A percentile compares a stretch with the other conserved stretches of the same genome.
phyloP scores from a whole-genome alignment of 2,329 filamentous ascomycete genomes.

The Pyrenophora seminiperda region DNA sequence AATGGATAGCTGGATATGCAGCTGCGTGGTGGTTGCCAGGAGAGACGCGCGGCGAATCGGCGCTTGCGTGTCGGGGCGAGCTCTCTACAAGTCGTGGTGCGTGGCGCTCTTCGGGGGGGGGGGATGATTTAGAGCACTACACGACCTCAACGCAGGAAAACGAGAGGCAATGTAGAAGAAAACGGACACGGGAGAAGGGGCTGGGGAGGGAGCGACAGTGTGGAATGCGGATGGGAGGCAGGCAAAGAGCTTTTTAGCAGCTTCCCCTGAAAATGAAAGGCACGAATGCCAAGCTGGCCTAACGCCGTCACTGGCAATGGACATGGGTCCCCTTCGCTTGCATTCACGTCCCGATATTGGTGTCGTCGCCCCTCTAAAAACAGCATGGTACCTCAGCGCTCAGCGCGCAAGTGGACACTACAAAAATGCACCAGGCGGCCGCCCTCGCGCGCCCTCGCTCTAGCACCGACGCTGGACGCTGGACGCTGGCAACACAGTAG shows the following conservation, averaged over 20 bases:
- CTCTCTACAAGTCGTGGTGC: constrained; percentile 11
- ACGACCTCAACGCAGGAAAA: constrained; percentile 31
- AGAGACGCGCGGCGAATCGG: constrained; percentile 42
- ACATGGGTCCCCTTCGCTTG: constrained; percentile 35
- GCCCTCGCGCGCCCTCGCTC: background rate
- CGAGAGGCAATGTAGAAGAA: constrained; percentile 39
- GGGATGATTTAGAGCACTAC: constrained; percentile 18
- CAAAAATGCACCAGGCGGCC: constrained; percentile 5
- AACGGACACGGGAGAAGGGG: constrained; percentile 28
- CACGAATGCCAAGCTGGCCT: constrained; percentile 32
- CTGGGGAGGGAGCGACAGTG: constrained; percentile 33
- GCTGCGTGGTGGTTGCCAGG: constrained; percentile 38
- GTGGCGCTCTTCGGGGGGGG: constrained; percentile 33
- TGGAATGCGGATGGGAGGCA: constrained; percentile 35
- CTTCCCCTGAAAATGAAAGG: constrained; percentile 41
- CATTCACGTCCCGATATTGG: constrained; percentile 25
- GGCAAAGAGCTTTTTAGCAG: constrained; percentile 39
- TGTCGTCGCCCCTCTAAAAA: constrained; percentile 27
- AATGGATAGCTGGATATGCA: constrained; percentile 36
- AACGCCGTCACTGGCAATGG: constrained; percentile 27
- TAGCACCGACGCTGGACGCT: constrained; percentile 1
- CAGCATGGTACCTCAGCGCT: constrained; percentile 10
- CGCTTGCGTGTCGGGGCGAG: constrained; percentile 27
- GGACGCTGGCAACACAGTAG: too few relatives aligned
- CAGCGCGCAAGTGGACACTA: constrained; percentile 1